Conservation (phyloP, 2,329 filamentous ascomycete genomes). For the Aspergillus fischeri region DNA sequence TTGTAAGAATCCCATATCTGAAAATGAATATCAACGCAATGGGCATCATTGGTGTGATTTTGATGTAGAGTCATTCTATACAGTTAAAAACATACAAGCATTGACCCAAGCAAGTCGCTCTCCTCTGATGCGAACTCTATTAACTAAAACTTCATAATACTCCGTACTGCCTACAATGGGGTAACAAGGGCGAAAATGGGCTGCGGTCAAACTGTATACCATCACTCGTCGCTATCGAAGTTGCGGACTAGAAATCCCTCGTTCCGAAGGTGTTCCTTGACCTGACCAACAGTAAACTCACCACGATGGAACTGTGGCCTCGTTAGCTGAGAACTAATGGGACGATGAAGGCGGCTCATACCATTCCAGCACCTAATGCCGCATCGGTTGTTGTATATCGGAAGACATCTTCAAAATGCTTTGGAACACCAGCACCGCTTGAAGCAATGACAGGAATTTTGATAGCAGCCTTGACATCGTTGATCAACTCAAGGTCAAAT, state of each 20-base stretch:
- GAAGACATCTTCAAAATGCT: slow-evolving; percentile 90
- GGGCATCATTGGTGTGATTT: neutral
- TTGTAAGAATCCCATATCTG: too few relatives aligned
- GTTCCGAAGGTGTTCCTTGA: slow-evolving; percentile 74
- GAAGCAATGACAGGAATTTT: slow-evolving; percentile 93
- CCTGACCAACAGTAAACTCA: slow-evolving; percentile 90
- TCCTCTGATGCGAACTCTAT: neutral
- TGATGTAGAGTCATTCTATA: neutral
- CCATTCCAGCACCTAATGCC: slow-evolving; percentile 90
- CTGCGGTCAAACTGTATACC: neutral
- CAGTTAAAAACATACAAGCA: neutral
- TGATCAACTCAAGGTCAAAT: slow-evolving; percentile 89
- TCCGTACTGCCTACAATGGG: neutral
- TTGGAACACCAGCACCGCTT: slow-evolving; percentile 82
- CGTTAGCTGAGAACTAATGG: slow-evolving; percentile 6
- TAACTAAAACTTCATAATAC: neutral
- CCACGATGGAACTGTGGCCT: slow-evolving; percentile 72
- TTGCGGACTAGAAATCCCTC: slow-evolving; percentile 74
- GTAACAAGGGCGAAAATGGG: neutral
- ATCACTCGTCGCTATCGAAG: slow-evolving; percentile 54
- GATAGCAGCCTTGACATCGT: slow-evolving; percentile 79
- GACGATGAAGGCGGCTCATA: slow-evolving; percentile 34
- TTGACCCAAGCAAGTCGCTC: neutral
- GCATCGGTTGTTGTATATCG: slow-evolving; percentile 81
- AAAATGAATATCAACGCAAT: neutral